Evolutionary conservation across 2,329 filamentous ascomycete species (phyloP).

Genomic region (Boeremia lycopersici): DNA sequence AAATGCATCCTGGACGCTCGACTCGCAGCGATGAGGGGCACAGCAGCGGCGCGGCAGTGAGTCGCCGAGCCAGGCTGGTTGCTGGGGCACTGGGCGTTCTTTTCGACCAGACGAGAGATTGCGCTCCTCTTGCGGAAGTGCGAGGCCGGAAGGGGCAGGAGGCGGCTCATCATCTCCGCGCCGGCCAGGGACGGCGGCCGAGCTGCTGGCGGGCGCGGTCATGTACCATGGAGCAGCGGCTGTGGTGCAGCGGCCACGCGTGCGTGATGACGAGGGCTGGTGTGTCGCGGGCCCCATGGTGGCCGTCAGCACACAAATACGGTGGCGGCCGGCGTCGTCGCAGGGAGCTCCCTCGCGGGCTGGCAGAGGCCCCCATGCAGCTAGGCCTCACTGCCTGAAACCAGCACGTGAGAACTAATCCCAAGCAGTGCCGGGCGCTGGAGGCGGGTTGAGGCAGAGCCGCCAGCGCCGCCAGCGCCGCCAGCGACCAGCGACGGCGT

Average conservation of each 20-base stretch:
- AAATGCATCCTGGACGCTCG: no score
- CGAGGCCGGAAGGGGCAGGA: constrained; percentile 6
- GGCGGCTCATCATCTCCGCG: neutral
- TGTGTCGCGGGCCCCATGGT: constrained; percentile 9
- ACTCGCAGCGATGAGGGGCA: no score
- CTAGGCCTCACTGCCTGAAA: constrained; percentile 12
- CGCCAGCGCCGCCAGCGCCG: constrained; percentile 8
- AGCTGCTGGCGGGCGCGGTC: no score
- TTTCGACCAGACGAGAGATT: constrained; percentile 14
- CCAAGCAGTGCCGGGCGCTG: constrained; percentile 26
- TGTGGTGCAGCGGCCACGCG: neutral
- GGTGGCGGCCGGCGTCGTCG: no score
- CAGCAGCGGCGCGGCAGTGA: neutral
- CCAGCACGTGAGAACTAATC: constrained; percentile 22
- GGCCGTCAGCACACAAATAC: no score
- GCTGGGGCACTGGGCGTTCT: constrained; percentile 6
- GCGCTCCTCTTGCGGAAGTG: constrained; percentile 1
- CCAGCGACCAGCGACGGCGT: no score
- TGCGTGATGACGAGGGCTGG: neutral
- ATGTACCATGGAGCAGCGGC: no score
- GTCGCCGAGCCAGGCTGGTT: constrained; percentile 5
- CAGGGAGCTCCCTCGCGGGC: constrained; percentile 15
- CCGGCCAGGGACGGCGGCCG: neutral
- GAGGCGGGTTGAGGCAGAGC: constrained; percentile 24
- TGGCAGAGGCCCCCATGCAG: neutral